phyloP scores from a whole-genome alignment of 2,329 filamentous ascomycete genomes.

The Ciborinia camelliae region DNA sequence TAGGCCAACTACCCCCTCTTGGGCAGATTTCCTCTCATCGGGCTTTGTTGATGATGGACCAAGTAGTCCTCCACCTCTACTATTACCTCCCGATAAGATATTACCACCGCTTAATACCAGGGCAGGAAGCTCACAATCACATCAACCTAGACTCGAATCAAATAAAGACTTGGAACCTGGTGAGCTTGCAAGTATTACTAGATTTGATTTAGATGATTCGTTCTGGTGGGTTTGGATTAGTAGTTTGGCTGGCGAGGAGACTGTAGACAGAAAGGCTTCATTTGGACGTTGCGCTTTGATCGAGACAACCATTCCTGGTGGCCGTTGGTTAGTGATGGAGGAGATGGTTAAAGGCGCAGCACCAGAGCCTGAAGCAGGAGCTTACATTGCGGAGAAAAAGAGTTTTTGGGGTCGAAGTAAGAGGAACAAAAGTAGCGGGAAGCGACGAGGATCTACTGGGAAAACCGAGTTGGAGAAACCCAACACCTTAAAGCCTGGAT shows the following conservation, averaged over 20 bases:
- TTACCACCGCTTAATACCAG: slow-evolving; percentile 79
- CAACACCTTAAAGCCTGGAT: slow-evolving; percentile 41
- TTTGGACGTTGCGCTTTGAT: slow-evolving; percentile 92
- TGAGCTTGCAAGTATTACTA: slow-evolving; percentile 87
- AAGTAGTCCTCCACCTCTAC: slow-evolving; percentile 60
- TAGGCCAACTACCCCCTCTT: slow-evolving; percentile 91
- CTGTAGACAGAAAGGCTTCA: slow-evolving; percentile 77
- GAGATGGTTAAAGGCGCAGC: slow-evolving; percentile 94
- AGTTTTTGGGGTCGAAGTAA: slow-evolving; percentile 84
- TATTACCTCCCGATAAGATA: slow-evolving; percentile 88
- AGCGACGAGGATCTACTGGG: slow-evolving; percentile 67
- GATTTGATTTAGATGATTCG: slow-evolving; percentile 83
- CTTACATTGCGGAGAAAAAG: slow-evolving; percentile 95
- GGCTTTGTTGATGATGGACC: slow-evolving; percentile 80
- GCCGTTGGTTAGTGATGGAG: slow-evolving; percentile 91
- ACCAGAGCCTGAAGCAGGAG: slow-evolving; percentile 75
- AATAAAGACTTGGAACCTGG: slow-evolving; percentile 75
- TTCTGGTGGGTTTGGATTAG: slow-evolving; percentile 99
- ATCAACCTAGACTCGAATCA: slow-evolving; percentile 67
- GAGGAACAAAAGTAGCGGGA: slow-evolving; percentile 55
- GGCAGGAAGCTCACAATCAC: slow-evolving; percentile 83
- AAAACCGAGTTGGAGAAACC: slow-evolving; percentile 54
- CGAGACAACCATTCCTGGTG: slow-evolving; percentile 77
- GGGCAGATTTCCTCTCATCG: slow-evolving; percentile 95
- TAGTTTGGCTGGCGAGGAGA: slow-evolving; percentile 88